Evolutionary conservation across 805 yeast genomes (phyloP), one percentile per base, ranked within the genome.

Genomic region (Candida sanyiensis): DNA sequence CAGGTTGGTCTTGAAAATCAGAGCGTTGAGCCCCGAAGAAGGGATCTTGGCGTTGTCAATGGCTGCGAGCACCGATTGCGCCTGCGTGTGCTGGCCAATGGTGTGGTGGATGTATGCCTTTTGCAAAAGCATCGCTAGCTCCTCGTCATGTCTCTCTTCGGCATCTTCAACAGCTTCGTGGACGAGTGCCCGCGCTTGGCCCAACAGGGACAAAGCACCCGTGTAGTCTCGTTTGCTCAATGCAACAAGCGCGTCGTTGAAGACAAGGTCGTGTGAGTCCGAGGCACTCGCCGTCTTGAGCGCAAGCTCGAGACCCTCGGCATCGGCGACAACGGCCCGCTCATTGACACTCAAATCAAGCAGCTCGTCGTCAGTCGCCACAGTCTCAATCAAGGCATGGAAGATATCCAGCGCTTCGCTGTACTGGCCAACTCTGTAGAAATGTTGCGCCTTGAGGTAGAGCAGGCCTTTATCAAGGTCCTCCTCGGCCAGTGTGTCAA

Each of bases 271-370:
- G 54, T 82, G 80, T 3, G 77, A 69, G 13, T 52, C 59, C 7
- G 50, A 50, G 28, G 38, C 41, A 5, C 44, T 39, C 11, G 54
- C 34, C 6, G 58, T 48, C 22, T 30, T 35, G 10, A 47, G 28
- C 23, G 43, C 33, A 6, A 58, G 46, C 50, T 21, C 54, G 10
- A 38, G 11, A 10, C 48, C 45, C 21, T 58, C 54, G 6, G 46
- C 48, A 15, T 75, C 83, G 16, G 83, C 73, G 18, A 78, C 59
- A 10, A 78, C 76, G 3, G 89, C 87, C 43, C 80, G 68, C 57
- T 81, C 83, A 52, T 83, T 83, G 42, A 83, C 77, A 22, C 73
- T 61, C 41, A 83, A 59, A 57, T 83, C 94, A 28, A 69, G 43
- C 10, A 52, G 44, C 45, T 66, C 75, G 29, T 57, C 63, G 4